phyloP scores from a whole-genome alignment of 2,329 filamentous ascomycete genomes.

The Aschersonia sp. region DNA sequence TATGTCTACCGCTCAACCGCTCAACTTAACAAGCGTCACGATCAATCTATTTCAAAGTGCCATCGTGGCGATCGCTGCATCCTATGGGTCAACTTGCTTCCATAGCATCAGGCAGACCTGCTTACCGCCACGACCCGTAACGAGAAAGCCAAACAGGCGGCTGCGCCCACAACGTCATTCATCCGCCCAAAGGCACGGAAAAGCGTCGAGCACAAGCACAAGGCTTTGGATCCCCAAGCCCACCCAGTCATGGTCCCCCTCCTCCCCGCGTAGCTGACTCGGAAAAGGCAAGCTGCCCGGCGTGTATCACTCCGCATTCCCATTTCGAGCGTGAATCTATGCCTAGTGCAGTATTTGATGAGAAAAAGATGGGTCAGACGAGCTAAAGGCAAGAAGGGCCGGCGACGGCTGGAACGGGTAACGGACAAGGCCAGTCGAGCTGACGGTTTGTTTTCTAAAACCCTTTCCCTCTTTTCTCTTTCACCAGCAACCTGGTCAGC shows the following conservation, averaged over 20 bases:
- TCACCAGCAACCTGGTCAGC: neutral
- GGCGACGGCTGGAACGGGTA: neutral
- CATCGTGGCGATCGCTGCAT: neutral
- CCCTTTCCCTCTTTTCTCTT: neutral
- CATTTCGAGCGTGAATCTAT: neutral
- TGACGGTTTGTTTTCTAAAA: neutral
- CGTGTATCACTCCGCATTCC: neutral
- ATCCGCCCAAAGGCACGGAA: too few relatives aligned
- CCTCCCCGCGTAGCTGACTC: neutral
- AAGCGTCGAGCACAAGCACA: too few relatives aligned
- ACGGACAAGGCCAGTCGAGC: neutral
- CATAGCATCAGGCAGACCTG: too few relatives aligned
- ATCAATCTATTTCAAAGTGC: neutral
- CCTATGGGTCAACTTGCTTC: neutral
- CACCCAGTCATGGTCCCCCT: neutral
- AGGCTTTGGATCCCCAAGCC: too few relatives aligned
- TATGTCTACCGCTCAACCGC: too few relatives aligned
- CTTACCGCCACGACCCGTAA: too few relatives aligned
- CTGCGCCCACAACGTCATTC: too few relatives aligned
- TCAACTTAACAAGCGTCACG: neutral
- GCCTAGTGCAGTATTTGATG: neutral
- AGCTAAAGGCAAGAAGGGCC: neutral
- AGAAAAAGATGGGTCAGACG: neutral
- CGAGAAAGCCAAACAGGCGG: too few relatives aligned
- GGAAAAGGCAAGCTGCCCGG: neutral